These are phyloP conservation scores for Chalara sp. DNA, from an alignment of 2,329 filamentous ascomycete genomes.

Conservation along the genomic window DNA sequence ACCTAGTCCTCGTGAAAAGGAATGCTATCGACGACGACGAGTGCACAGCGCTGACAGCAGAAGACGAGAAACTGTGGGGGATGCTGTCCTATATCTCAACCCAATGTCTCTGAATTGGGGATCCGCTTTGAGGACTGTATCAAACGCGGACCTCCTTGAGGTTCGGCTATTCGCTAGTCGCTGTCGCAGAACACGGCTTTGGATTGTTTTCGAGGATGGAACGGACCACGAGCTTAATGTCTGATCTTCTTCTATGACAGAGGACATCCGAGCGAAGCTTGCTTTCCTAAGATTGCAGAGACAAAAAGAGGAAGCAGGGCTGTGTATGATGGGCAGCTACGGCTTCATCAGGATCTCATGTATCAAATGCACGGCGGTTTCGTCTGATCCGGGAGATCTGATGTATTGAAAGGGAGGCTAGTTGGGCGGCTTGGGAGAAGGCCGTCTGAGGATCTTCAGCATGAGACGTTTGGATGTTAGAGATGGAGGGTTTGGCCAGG, in stretches of 20 bases:
- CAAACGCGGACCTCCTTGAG: slow-evolving; percentile 32
- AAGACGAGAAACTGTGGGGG: slow-evolving; percentile 1
- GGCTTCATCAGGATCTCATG: not conserved
- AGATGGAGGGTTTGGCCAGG: not conserved
- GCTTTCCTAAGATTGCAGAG: too few species aligned
- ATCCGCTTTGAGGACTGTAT: slow-evolving; percentile 25
- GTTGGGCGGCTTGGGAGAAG: not conserved
- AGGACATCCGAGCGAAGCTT: slow-evolving; percentile 43
- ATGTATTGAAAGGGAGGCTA: slow-evolving; percentile 2
- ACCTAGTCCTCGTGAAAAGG: slow-evolving; percentile 28
- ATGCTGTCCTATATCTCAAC: slow-evolving; percentile 32
- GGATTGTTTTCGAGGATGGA: slow-evolving; percentile 36
- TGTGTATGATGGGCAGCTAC: too few species aligned
- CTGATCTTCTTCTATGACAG: slow-evolving; percentile 45
- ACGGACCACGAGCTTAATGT: slow-evolving; percentile 42
- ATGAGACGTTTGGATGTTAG: slow-evolving; percentile 23
- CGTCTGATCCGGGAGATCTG: slow-evolving; percentile 16
- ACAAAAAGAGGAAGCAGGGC: too few species aligned
- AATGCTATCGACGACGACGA: slow-evolving; percentile 45
- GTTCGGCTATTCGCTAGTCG: slow-evolving; percentile 10
- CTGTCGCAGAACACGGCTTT: slow-evolving; percentile 3
- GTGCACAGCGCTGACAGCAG: slow-evolving; percentile 34
- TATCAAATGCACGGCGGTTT: slow-evolving; percentile 3
- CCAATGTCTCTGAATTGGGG: not conserved
- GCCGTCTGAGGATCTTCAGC: slow-evolving; percentile 16